Evolutionary conservation across 2,329 filamentous ascomycete species (phyloP).

Genomic region (Lecanoromycetidae sp.): DNA sequence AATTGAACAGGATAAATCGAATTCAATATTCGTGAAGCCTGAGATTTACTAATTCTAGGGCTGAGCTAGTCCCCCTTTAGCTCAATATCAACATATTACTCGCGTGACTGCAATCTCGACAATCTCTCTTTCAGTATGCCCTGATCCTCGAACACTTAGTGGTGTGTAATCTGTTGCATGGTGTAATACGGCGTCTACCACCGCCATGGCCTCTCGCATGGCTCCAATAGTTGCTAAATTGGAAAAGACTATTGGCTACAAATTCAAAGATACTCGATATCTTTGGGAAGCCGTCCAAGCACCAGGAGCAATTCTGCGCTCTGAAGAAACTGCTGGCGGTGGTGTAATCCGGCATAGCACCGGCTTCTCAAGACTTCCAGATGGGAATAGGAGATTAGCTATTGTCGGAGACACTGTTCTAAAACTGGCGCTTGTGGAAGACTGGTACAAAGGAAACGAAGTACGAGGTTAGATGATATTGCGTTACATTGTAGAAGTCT

Average conservation of each 20-base stretch:
- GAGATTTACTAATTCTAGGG: background rate
- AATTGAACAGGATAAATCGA: no score
- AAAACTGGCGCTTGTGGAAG: slow-evolving; percentile 10
- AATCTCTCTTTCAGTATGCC: no score
- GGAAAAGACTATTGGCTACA: slow-evolving; percentile 8
- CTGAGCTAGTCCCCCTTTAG: slow-evolving; percentile 7
- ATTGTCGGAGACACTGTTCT: slow-evolving; percentile 10
- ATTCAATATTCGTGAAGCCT: background rate
- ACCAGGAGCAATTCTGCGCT: background rate
- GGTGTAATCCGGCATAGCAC: background rate
- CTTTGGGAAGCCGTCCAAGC: slow-evolving; percentile 13
- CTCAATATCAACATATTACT: background rate
- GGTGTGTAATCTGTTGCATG: no score
- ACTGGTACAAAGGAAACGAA: slow-evolving; percentile 5
- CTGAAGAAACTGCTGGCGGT: background rate
- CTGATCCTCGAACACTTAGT: no score
- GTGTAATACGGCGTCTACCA: no score
- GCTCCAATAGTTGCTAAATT: background rate
- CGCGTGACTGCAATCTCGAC: background rate
- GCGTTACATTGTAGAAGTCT: no score
- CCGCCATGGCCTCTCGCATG: background rate
- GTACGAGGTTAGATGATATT: background rate
- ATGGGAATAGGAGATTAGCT: slow-evolving; percentile 12
- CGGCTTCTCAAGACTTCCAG: background rate
- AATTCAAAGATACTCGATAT: slow-evolving; percentile 5